Evolutionary conservation across 2,329 filamentous ascomycete species (phyloP).

Genomic region (Hypoxylon sp.): DNA sequence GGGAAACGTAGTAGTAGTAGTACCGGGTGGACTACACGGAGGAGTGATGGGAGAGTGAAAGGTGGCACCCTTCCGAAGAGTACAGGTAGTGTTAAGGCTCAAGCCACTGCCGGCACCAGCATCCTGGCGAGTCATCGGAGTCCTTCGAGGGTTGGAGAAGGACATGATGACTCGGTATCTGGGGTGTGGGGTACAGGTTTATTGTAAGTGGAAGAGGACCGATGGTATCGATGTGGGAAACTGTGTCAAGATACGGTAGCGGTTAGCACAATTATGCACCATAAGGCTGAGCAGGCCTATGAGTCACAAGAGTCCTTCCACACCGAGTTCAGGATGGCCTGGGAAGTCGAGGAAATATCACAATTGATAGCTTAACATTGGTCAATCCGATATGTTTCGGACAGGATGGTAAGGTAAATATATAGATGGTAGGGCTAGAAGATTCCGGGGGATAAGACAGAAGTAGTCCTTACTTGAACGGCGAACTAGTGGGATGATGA

Average conservation of each 20-base stretch:
- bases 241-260: slow-evolving; percentile 49
- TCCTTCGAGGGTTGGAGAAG: slow-evolving; percentile 64
- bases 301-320: slow-evolving; percentile 54
- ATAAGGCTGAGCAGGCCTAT: slow-evolving; percentile 50
- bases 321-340: slow-evolving; percentile 49
- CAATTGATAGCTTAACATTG: slow-evolving; percentile 48
- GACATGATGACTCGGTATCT: slow-evolving; percentile 60
- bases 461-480: slow-evolving; percentile 39
- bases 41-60: slow-evolving; percentile 68
- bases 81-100: slow-evolving; percentile 68
- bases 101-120: slow-evolving; percentile 60
- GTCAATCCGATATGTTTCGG: slow-evolving; percentile 45
- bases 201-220: slow-evolving; percentile 38
- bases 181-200: slow-evolving; percentile 47
- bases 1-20: slow-evolving; percentile 54
- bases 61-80: slow-evolving; percentile 79
- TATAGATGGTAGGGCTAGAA: slow-evolving; percentile 37
- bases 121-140: slow-evolving; percentile 60
- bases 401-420: slow-evolving; percentile 29
- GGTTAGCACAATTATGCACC: slow-evolving; percentile 53
- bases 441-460: slow-evolving; percentile 21
- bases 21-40: slow-evolving; percentile 55
- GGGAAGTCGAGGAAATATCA: slow-evolving; percentile 48
- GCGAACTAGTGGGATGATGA: slow-evolving; percentile 13
- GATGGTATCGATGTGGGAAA: slow-evolving; percentile 43